Evolutionary conservation across 1,139 yeast genomes (phyloP).

Genomic region (Candida sanyaensis): DNA sequence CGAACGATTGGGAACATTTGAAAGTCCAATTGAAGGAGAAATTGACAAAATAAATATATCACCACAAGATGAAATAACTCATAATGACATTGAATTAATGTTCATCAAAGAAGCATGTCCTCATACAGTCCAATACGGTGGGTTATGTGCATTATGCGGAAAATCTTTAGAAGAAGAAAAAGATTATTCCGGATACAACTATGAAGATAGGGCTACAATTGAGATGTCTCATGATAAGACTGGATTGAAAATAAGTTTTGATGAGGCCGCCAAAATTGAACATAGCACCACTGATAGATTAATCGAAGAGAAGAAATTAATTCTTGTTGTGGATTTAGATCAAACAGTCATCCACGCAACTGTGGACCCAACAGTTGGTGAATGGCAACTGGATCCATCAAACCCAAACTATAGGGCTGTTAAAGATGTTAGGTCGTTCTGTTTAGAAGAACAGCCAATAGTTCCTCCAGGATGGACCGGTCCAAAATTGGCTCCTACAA

Average conservation of each 20-base stretch:
- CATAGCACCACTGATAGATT: conserved; percentile 63
- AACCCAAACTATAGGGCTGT: conserved; percentile 86
- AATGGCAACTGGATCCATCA: conserved; percentile 86
- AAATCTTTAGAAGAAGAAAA: conserved; percentile 77
- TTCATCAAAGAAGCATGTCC: conserved; percentile 79
- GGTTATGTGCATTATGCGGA: conserved; percentile 94
- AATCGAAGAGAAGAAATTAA: conserved; percentile 64
- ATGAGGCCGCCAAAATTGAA: conserved; percentile 87
- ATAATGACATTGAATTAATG: conserved; percentile 51
- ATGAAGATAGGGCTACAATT: conserved; percentile 78
- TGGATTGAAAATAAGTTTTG: conserved; percentile 79
- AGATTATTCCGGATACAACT: conserved; percentile 75
- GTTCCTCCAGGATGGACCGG: conserved; percentile 60
- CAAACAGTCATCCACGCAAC: conserved; percentile 98
- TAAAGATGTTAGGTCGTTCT: conserved; percentile 76
- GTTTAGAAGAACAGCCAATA: conserved; percentile 73
- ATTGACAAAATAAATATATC: conserved; percentile 52
- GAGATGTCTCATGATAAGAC: conserved; percentile 89
- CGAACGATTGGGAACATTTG: conserved; percentile 70
- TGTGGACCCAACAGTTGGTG: conserved; percentile 95
- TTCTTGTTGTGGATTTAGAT: conserved; percentile 92
- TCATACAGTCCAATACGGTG: conserved; percentile 95
- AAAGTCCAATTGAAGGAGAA: conserved; percentile 79
- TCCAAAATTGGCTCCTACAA: conserved; percentile 55
- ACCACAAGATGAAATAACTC: conserved; percentile 61